Evolutionary conservation across 2,329 filamentous ascomycete genomes (phyloP), one percentile per base, ranked within the genome.

Genomic region (Aspergillus ochraceoroseus): DNA sequence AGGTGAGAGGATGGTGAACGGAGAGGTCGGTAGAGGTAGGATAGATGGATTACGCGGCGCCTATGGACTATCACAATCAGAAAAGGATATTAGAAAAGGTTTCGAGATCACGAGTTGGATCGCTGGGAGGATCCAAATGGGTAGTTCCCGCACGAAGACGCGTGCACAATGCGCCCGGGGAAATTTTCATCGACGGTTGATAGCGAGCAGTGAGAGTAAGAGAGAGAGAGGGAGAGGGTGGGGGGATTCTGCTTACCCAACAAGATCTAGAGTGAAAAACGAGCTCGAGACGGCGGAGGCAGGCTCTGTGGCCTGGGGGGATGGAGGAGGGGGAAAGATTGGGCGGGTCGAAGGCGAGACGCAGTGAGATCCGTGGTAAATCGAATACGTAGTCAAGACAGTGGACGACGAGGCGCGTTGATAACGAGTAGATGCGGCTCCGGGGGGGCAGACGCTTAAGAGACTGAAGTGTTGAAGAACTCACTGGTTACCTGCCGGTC

Each of bases 41-140:
- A 53, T 51, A 47, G 49, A 53, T 51, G 52, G 51, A 57, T 61
- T 53, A 61, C 55, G 55, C 56, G 56, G 57, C 48, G 52, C 45
- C 49, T 61, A 62, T 59, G 41, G 48, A 49, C 61, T 63, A 43
- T 48, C 39, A 53, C 40, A 42, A 36, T 29, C 23, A 32, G 25
- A n/a, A 40, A 30, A 36, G 25, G 13, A 27, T 23, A 26, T 51
- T 41, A 46, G 42, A 38, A 38, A 55, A 36, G 26, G 12, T 27
- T 46, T 38, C 23, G 31, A 46, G 20, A 34, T 41, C 47, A 39
- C 17, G 31, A 31, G 15, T 36, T 22, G 28, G 13, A 14, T 13
- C 26, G 19, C 11, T 28, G 31, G 14, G 15, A 18, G 18, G 28
- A 34, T 23, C 23, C 28, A 34, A 14, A 36, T 25, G 13, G 14